Evolutionary conservation across 495 filamentous ascomycete genomes (phyloP).

Genomic region (Parachaetomium inaequale): DNA sequence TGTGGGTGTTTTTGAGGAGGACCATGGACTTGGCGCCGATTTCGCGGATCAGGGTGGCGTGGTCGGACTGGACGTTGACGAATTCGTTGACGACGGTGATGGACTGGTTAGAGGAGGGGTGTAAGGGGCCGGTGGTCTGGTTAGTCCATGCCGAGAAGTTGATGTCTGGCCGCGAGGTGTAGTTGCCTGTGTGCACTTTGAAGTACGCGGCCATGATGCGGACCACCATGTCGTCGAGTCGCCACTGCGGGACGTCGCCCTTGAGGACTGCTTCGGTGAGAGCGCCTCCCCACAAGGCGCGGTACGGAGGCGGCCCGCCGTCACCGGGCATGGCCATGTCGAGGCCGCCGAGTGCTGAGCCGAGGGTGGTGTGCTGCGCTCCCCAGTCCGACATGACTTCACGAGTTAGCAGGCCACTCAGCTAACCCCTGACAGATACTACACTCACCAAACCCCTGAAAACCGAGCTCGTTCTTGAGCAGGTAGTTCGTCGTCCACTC

Average conservation of each 20-base stretch:
- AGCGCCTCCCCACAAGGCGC: background rate
- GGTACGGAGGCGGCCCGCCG: background rate
- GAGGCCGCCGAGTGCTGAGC: background rate
- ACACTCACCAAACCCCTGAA: conserved; percentile 5
- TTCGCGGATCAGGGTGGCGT: background rate
- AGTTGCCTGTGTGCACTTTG: conserved; percentile 1
- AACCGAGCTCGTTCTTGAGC: conserved; percentile 5
- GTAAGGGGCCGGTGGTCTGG: background rate
- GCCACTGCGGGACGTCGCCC: background rate
- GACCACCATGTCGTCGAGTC: conserved; percentile 5
- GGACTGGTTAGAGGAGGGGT: conserved; percentile 8
- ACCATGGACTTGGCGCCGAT: conserved; percentile 1
- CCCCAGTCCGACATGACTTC: conserved; percentile 6
- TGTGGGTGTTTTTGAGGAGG: conserved; percentile 6
- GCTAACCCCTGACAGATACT: background rate
- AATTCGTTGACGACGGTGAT: conserved; percentile 4
- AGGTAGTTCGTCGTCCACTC: background rate
- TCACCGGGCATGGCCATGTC: conserved; percentile 10
- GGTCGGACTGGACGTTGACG: conserved; percentile 2
- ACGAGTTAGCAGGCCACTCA: background rate
- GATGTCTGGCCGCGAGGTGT: background rate
- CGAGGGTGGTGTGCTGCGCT: background rate
- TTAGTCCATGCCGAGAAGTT: conserved; percentile 1
- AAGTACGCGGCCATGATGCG: conserved; percentile 5
- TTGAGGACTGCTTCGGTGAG: conserved; percentile 2